Evolutionary conservation across 202 grass and related monocot genomes (phyloP).

Genomic region (Carex sylvatica): DNA sequence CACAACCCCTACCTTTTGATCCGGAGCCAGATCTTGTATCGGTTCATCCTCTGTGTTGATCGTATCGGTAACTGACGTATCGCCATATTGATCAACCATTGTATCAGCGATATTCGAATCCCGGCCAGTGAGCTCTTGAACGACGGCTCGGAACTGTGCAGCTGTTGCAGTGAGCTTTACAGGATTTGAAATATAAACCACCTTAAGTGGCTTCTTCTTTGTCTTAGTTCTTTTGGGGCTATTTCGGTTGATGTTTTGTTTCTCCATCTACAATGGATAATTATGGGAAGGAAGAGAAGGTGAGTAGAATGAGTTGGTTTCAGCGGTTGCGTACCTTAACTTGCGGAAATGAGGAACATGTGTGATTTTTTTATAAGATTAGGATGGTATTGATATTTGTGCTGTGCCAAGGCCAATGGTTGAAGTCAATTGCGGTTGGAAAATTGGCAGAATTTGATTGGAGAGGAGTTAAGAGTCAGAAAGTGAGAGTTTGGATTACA

Average conservation of each 20-base stretch:
- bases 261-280: conserved; percentile 9
- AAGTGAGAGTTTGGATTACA: conserved; percentile 26
- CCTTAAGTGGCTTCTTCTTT: conserved; percentile 67
- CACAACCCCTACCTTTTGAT: not conserved
- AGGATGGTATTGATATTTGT: conserved; percentile 22
- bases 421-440: conserved; percentile 16
- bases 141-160: conserved; percentile 69
- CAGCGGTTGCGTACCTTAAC: not conserved
- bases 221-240: conserved; percentile 28
- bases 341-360: not conserved
- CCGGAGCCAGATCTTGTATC: not conserved
- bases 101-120: conserved; percentile 67
- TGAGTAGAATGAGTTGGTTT: not conserved
- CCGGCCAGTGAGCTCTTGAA: conserved; percentile 81
- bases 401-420: not conserved
- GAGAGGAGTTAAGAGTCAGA: conserved; percentile 6
- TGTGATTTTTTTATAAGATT: conserved; percentile 9
- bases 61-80: not conserved
- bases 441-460: conserved; percentile 23
- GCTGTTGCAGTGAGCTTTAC: conserved; percentile 62
- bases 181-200: conserved; percentile 86
- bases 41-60: not conserved
- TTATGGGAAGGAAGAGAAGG: conserved; percentile 19
- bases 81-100: not conserved
- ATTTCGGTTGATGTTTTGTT: not conserved